Evolutionary conservation across 1,284 basidiomycete genomes (phyloP).

Genomic region (Cryptococcus sp.): DNA sequence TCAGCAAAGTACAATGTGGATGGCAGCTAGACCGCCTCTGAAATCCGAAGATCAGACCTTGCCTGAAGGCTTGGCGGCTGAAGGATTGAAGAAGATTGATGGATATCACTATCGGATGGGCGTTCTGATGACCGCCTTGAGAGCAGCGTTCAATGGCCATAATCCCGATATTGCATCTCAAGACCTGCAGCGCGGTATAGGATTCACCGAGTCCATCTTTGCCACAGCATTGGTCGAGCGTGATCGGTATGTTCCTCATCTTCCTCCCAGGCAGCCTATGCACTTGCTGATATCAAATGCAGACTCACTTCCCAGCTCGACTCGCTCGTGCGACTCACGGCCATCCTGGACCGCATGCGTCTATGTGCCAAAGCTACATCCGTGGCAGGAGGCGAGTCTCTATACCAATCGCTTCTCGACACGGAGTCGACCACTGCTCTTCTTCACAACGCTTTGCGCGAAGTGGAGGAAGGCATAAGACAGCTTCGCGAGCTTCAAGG

Average conservation of each 20-base stretch:
- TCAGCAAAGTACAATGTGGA: slow-evolving; percentile 67
- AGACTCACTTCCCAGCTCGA: slow-evolving; percentile 13
- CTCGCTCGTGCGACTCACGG: slow-evolving; percentile 7
- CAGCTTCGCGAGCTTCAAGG: slow-evolving; percentile 42
- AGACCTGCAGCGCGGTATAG: slow-evolving; percentile 78
- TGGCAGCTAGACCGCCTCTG: slow-evolving; percentile 57
- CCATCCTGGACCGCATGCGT: slow-evolving; percentile 15
- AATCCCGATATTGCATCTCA: slow-evolving; percentile 79
- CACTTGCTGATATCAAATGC: not conserved
- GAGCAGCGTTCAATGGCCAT: slow-evolving; percentile 68
- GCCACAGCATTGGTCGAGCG: slow-evolving; percentile 61
- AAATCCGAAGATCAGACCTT: slow-evolving; percentile 14
- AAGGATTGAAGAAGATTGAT: slow-evolving; percentile 55
- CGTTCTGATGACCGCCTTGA: slow-evolving; percentile 68
- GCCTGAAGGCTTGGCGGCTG: slow-evolving; percentile 19
- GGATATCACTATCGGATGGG: slow-evolving; percentile 72
- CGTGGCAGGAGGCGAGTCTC: slow-evolving; percentile 24
- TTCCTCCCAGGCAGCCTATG: too few relatives aligned
- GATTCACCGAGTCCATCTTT: slow-evolving; percentile 77
- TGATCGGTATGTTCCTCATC: slow-evolving; percentile 49
- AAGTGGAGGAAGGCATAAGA: slow-evolving; percentile 38
- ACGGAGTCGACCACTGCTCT: slow-evolving; percentile 25
- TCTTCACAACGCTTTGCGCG: slow-evolving; percentile 31
- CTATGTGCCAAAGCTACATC: slow-evolving; percentile 23
- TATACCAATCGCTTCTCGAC: slow-evolving; percentile 17